Conservation (phyloP, 257 asterid genomes). For the Jasminum sambac region DNA sequence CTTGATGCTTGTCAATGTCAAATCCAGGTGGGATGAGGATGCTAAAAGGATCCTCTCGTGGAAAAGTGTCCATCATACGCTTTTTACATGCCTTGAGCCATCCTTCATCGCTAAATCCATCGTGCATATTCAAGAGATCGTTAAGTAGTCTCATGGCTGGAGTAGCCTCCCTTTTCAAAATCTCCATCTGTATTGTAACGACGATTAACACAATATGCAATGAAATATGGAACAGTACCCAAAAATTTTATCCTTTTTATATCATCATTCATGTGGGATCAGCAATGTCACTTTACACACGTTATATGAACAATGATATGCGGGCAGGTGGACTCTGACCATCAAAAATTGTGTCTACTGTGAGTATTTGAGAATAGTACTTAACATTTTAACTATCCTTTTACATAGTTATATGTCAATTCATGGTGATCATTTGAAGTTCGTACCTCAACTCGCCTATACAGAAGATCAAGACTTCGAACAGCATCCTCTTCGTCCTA, state of each 20-base stretch:
- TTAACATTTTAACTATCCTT: too few relatives aligned
- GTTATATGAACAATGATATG: too few relatives aligned
- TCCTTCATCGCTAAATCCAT: slow-evolving; percentile 79
- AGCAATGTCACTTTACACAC: too few relatives aligned
- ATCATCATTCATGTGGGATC: too few relatives aligned
- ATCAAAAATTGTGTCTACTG: too few relatives aligned
- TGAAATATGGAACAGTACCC: too few relatives aligned
- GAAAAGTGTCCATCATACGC: slow-evolving; percentile 78
- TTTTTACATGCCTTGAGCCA: slow-evolving; percentile 91
- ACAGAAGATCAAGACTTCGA: slow-evolving; percentile 94
- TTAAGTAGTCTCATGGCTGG: slow-evolving; percentile 92
- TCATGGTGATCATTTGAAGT: neutral
- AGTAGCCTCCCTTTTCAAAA: slow-evolving; percentile 80
- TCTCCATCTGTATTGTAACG: slow-evolving; percentile 59
- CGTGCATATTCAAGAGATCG: slow-evolving; percentile 80
- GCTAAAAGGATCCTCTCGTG: slow-evolving; percentile 94
- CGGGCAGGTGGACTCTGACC: too few relatives aligned
- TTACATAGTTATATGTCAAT: neutral
- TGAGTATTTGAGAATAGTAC: too few relatives aligned
- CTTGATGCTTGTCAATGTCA: slow-evolving; percentile 87
- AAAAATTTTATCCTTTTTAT: too few relatives aligned
- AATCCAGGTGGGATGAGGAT: slow-evolving; percentile 90
- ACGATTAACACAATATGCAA: slow-evolving; percentile 9
- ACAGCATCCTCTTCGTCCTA: slow-evolving; percentile 97
- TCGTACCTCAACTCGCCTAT: slow-evolving; percentile 91